phyloP scores from a whole-genome alignment of 345 rosid species.

The Bruguiera parviflora region DNA sequence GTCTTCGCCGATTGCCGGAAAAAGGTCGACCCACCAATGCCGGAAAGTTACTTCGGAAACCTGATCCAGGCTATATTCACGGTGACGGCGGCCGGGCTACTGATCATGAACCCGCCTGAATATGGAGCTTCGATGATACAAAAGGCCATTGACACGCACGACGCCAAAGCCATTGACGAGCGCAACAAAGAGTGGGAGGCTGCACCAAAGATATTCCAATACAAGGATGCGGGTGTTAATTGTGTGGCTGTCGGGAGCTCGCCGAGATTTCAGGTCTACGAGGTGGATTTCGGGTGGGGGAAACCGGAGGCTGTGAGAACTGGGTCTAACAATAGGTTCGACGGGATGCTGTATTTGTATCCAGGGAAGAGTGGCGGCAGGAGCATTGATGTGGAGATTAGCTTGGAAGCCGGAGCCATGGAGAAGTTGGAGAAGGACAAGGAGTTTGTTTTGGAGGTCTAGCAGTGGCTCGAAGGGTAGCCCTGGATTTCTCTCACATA shows the following conservation, averaged over 20 bases:
- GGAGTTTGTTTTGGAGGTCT: conserved; percentile 48
- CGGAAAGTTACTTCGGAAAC: conserved; percentile 81
- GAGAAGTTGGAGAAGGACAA: conserved; percentile 66
- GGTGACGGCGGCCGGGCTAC: conserved; percentile 63
- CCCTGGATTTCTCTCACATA: not conserved
- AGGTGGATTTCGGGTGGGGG: conserved; percentile 92
- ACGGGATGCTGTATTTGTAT: conserved; percentile 90
- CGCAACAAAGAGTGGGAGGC: conserved; percentile 81
- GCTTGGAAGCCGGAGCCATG: conserved; percentile 61
- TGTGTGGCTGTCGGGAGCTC: conserved; percentile 93
- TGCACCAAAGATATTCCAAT: conserved; percentile 72
- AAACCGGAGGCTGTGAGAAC: conserved; percentile 80
- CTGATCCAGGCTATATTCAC: conserved; percentile 91
- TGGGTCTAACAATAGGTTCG: conserved; percentile 83
- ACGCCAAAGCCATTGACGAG: conserved; percentile 59
- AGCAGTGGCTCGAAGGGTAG: not conserved
- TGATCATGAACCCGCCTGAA: conserved; percentile 56
- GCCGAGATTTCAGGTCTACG: conserved; percentile 86
- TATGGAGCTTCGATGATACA: conserved; percentile 72
- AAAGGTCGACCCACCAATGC: conserved; percentile 80
- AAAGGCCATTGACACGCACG: conserved; percentile 63
- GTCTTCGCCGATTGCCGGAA: conserved; percentile 85
- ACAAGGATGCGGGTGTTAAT: conserved; percentile 82
- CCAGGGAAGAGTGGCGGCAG: conserved; percentile 81
- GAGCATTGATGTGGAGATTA: conserved; percentile 87